Percentiles rank a stretch among this genome's conserved stretches.
phyloP scores from a whole-genome alignment of 257 asterid species.

The Solanum pennellii region DNA sequence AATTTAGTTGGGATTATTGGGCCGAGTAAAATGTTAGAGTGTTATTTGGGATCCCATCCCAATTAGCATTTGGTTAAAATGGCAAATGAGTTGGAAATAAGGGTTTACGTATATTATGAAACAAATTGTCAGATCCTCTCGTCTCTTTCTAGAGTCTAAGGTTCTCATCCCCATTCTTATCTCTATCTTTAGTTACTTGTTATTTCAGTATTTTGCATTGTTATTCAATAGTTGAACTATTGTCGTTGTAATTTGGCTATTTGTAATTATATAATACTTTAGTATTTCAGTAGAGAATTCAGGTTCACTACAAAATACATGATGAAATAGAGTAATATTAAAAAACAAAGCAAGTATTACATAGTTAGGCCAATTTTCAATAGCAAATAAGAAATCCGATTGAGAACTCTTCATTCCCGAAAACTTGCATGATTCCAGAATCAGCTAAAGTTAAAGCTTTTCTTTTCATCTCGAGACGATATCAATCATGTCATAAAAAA shows the following conservation, averaged over 20 bases:
- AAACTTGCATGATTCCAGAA: neutral
- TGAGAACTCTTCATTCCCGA: neutral
- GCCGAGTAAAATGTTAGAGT: neutral
- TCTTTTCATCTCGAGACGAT: neutral
- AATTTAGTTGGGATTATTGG: neutral
- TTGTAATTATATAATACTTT: neutral
- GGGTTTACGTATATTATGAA: neutral
- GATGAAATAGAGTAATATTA: neutral
- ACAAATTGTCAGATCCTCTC: neutral
- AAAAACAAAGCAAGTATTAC: neutral
- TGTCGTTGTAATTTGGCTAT: neutral
- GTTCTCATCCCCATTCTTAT: neutral
- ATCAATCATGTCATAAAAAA: slow-evolving; percentile 2
- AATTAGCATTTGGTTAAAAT: neutral
- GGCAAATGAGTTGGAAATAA: neutral
- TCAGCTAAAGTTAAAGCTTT: neutral
- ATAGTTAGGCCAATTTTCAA: neutral
- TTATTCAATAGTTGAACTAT: neutral
- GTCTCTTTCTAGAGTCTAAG: neutral
- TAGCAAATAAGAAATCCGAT: neutral
- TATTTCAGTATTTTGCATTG: neutral
- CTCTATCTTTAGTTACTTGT: neutral
- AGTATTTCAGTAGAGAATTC: neutral
- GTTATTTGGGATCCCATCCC: neutral
- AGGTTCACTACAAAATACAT: neutral